Base-by-base conservation (phyloP, 495 filamentous ascomycete genomes). In the Umbilicaria muhlenbergii region DNA sequence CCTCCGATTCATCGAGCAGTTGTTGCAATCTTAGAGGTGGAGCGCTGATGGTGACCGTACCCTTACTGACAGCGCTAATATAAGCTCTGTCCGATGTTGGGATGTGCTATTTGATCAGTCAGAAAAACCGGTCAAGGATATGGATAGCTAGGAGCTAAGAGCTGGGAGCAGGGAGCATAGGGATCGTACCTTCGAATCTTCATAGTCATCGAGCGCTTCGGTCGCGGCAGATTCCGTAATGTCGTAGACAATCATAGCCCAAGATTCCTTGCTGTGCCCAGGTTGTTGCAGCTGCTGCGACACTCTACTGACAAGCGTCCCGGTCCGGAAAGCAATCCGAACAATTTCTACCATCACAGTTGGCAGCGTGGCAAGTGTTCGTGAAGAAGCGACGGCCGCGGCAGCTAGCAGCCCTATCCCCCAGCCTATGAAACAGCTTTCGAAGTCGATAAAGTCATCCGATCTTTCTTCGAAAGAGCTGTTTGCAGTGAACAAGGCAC, bases 1-100 rank as follows among this genome's bases (percentile, higher is more conserved):
- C 49, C 18, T 64, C 59, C 14, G 58, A 63, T 33, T 64, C 54
- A 28, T 69, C 61, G 48, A 78, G 69, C 24, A 87, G 65, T 3
- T 63, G 51, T 36, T 66, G 63, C 8, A 83, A 64, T 0, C 73
- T 73, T 3, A 58, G 54, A 3, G 84, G 84, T 2, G 83, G 80
- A 16, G 77, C 84, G 52, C 81, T 86, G 42, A 91, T 70, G 36
- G 81, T 79, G 36, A 87, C 54, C 41, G 73, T 75, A 59, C 69
- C 80, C 13, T 70, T 60, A 39, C 77, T 79, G 33, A 80, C 66
- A 14, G 83, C 81, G 55, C 81, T 86, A 39, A 87, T 63, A 56
- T 86, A 91, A 0, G 75, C 75, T 39, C 66, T 67, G 41, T 65
- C 76, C 19, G 78, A 71, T 18, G 61, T 60, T 11, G 79, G 67